Conservation (phyloP, 108 stramenopile species). For the Skeletonema costatum region DNA sequence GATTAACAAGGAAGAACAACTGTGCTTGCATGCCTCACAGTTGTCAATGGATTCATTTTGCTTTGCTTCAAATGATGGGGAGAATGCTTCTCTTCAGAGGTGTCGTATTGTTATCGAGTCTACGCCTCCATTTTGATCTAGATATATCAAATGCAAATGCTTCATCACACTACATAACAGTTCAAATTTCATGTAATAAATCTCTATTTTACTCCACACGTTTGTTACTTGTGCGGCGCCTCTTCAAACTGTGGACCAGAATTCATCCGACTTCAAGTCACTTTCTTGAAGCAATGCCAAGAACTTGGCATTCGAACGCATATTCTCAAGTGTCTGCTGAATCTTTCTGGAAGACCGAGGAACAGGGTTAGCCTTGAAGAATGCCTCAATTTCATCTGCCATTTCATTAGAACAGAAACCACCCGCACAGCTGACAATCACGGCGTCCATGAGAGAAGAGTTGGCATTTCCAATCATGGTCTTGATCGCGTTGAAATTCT, state of each 20-base stretch:
- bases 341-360: constrained; percentile 86
- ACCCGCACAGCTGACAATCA: constrained; percentile 83
- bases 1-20: neutral
- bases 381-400: constrained; percentile 91
- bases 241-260: constrained; percentile 49
- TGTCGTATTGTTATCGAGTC: neutral
- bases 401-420: constrained; percentile 77
- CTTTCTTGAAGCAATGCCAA: constrained; percentile 62
- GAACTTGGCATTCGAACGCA: constrained; percentile 82
- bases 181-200: too few relatives aligned
- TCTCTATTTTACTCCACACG: too few relatives aligned
- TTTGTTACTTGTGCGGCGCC: too few relatives aligned
- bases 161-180: neutral
- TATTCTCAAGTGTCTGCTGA: constrained; percentile 82
- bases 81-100: neutral
- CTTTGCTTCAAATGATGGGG: neutral
- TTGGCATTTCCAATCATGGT: constrained; percentile 87
- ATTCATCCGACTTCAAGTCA: constrained; percentile 55
- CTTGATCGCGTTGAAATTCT: constrained; percentile 80
- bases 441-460: constrained; percentile 90
- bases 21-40: constrained; percentile 27
- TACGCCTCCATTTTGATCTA: neutral
- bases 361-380: constrained; percentile 82
- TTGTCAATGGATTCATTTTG: constrained; percentile 7
- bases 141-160: neutral